Base-by-base conservation (phyloP, 2,329 filamentous ascomycete genomes). In the Epichloe amarillans region DNA sequence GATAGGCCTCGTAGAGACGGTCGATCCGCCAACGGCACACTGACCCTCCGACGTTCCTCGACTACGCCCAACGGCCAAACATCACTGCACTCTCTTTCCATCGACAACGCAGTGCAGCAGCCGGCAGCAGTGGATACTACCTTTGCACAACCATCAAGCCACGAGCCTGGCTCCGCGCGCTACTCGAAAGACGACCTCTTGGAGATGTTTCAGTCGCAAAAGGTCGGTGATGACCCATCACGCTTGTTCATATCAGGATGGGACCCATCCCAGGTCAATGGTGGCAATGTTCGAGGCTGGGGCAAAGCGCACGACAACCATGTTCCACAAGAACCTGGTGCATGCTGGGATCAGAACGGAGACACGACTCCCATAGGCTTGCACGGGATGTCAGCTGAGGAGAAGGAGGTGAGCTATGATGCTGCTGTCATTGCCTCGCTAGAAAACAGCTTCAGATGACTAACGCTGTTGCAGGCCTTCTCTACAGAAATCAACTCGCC, bases 401-500 rank as follows among this genome's bases (percentile, higher is more conserved):
- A 84, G 67, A 80, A 73, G 62, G 75, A 77, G 66, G 78, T 81
- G 61, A 62, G 72, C 47, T 23, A 43, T 26, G 33, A 37, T 36
- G 8, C 5, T 36, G 8, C 5, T 19, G 17, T 12, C 14, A 17
- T 43, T 37, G 11, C 26, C 38, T 33, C n/a, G n/a, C 2, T 30
- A 14, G 14, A 19, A 52, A 65, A 57, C 39, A 35, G 21, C 50
- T n/a, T 37, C 11, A 10, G 41, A 5, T 3, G n/a, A 17, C 17
- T 37, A 38, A 36, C 30, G 7, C 5, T 17, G 14, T 15, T 5
- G 42, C 65, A 95, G 85, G 72, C 86, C 55, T 96, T 96, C 67
- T 70, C 81, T 47, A 80, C 79, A 47, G 93, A 94, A 56, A 89
- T 98, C 63, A 98, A 97, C 66, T 96, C 93, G 37, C 86, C 89